Evolutionary conservation across 2,329 filamentous ascomycete species (phyloP).

Genomic region (Botryotinia globosa): DNA sequence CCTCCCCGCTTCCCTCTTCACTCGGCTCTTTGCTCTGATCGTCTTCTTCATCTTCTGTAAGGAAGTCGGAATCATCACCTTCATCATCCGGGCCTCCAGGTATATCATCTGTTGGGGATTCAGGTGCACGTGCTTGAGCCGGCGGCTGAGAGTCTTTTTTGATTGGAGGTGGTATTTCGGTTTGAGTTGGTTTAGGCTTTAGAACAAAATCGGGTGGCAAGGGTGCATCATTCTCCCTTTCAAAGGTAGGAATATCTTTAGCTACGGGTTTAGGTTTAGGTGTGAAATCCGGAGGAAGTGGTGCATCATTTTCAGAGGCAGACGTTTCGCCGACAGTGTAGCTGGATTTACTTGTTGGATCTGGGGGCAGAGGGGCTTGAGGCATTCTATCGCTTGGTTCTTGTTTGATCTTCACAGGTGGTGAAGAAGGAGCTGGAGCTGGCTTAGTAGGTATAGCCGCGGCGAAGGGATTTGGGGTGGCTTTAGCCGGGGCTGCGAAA

Average conservation of each 20-base stretch:
- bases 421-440: conserved; percentile 25
- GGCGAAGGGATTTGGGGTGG: conserved; percentile 27
- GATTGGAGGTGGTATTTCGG: conserved; percentile 16
- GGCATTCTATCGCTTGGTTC: conserved; percentile 31
- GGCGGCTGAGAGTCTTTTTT: conserved; percentile 12
- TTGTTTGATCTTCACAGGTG: conserved; percentile 29
- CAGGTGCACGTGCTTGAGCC: conserved; percentile 28
- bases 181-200: conserved; percentile 25
- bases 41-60: conserved; percentile 40
- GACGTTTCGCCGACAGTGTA: conserved; percentile 42
- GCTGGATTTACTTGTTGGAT: conserved; percentile 41
- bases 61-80: conserved; percentile 34
- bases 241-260: neutral
- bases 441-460: conserved; percentile 20
- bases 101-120: conserved; percentile 33
- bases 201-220: conserved; percentile 42
- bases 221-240: conserved; percentile 41
- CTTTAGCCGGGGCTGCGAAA: conserved; percentile 7
- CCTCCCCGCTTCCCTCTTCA: conserved; percentile 59
- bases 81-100: conserved; percentile 38
- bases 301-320: conserved; percentile 42
- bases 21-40: conserved; percentile 47
- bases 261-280: conserved; percentile 26
- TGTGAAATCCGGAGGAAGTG: conserved; percentile 43
- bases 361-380: conserved; percentile 46